Evolutionary conservation across 345 rosid species (phyloP), one percentile per base, ranked within the genome.

Genomic region (Mallotus nudiflorus): DNA sequence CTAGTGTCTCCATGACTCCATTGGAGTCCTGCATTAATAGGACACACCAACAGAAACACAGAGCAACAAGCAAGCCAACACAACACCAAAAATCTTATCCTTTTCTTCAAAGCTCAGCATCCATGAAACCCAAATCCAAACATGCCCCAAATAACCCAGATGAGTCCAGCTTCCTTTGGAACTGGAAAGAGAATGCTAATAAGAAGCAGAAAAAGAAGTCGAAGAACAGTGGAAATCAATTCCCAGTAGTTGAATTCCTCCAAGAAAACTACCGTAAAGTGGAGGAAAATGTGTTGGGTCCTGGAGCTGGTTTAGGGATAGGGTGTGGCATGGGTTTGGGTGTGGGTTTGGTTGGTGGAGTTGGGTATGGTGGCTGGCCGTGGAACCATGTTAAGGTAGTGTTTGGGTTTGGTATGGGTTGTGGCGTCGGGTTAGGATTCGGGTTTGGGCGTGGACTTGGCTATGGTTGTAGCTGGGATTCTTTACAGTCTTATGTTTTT

Each of bases 401-500:
- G 2, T 78, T 82, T 62, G 89, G 89, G 24, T 40, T 82, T 22
- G 89, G 89, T 0, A 58, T 78, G 59, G 88, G 91, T 42, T 87
- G 91, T 20, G 89, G 89, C 7, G 25, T 82, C 15, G 91, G 91
- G 7, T 25, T 87, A 1, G 89, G 88, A 29, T 78, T 85, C 20
- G 89, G 86, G 13, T 83, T 70, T 25, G 91, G 91, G 37, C 74
- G 77, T 63, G 91, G 91, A 13, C 42, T 87, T 62, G 91, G 91
- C 14, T 78, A 81, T 70, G 91, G 88, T 16, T 44, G 40, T 42
- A 77, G 81, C 65, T 75, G 75, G 52, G 89, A 79, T 22, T 68
- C 82, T 16, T 20, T 76, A 13, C 27, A 46, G 25, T 50, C 65
- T 50, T 24, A 45, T 59, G 0, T 13, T 16, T 50, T 71, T 11